Base-by-base conservation (phyloP, 1,284 basidiomycete genomes). In the Phylloboletellus chloephorus region DNA sequence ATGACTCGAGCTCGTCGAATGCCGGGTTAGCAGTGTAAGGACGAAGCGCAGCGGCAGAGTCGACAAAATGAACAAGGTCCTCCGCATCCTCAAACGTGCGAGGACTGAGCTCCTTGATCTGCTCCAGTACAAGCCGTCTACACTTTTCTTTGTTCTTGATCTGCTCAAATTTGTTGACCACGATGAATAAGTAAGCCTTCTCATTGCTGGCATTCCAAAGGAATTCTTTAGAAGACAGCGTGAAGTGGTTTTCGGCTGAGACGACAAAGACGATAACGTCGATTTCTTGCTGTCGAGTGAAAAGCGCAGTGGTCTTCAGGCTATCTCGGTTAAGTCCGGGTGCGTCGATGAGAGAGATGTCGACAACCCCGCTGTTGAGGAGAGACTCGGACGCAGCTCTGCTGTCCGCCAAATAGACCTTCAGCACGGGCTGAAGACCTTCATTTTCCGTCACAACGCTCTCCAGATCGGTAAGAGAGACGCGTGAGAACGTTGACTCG, bases 211-310 rank as follows among this genome's bases (percentile, higher is more conserved):
- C 94, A 54, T 83, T 92, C 72, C 73, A 79, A 31, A 99, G 75
- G 71, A 99, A 98, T 65, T 98, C 94, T 59, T 88, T 90, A 7
- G 92, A 89, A 0, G 91, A 95, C 6, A 97, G 76, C 0, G 96
- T 99, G 62, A 99, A 97, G 71, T 98, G 95, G 66, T 98, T 98
- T 68, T 98, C 95, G 6, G 96, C 93, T 1, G 88, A 93, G 35
- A 98, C 93, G 50, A 98, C 93, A 63, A 98, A 99, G 41, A 99
- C 94, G 43, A 99, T 82, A 20, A 99, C 95, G 60, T 99, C 96
- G 41, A 99, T 98, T 67, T 98, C 93, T 63, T 96, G 90, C 64
- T 98, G 95, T 23, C 92, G 88, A 13, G 94, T 82, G 58, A 98
- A 98, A 34, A 98, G 73, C 7, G 92, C 90, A 2, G 95, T 99